Conservation (phyloP, 192 early-diverging fungal species). For the Rhizophagus sp. region DNA sequence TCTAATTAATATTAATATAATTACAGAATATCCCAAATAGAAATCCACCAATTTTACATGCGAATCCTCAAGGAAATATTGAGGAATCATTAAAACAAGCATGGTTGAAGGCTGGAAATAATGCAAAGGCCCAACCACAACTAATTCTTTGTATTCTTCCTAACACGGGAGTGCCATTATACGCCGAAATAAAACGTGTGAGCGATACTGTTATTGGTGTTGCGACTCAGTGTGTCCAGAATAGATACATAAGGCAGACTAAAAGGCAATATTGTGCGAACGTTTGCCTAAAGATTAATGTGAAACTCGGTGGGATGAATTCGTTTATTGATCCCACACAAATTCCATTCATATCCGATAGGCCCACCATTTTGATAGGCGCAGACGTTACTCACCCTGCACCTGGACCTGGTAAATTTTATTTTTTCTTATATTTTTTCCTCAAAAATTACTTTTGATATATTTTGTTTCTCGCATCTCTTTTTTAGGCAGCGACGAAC, state of each 20-base stretch:
- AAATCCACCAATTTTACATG: no score
- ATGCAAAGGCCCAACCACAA: constrained; percentile 68
- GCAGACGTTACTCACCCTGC: constrained; percentile 89
- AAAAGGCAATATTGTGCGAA: constrained; percentile 92
- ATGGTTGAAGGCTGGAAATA: not conserved
- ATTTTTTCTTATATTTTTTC: no score
- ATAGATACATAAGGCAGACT: constrained; percentile 71
- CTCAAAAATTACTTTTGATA: no score
- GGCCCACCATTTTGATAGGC: constrained; percentile 81
- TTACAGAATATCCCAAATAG: no score
- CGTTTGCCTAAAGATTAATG: constrained; percentile 74
- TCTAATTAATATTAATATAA: no score
- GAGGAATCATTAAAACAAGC: no score
- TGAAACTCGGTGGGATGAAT: constrained; percentile 67
- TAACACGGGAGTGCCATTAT: constrained; percentile 62
- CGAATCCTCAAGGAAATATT: no score
- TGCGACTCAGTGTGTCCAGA: constrained; percentile 87
- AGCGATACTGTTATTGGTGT: constrained; percentile 86
- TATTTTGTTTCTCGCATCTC: no score
- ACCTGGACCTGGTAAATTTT: constrained; percentile 51
- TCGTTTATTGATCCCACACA: constrained; percentile 54
- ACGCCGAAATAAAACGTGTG: constrained; percentile 81
- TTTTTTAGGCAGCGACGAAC: no score
- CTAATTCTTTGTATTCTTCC: constrained; percentile 80
- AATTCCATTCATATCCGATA: constrained; percentile 62